Conservation (phyloP, 169 alveolate genomes). For the Cryptosporidium ubiquitum region DNA sequence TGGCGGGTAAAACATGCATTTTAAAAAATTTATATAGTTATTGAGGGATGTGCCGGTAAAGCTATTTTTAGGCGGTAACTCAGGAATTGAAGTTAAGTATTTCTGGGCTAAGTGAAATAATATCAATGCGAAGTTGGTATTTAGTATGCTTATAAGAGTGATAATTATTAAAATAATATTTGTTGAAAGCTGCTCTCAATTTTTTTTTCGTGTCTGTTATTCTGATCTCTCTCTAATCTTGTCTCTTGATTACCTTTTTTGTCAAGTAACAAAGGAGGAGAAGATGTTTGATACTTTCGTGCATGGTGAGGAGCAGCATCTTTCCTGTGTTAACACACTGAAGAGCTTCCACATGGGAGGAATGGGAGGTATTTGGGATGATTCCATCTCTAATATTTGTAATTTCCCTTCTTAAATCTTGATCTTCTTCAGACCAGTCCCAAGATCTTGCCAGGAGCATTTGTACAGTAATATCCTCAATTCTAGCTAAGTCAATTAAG, state of each 20-base stretch:
- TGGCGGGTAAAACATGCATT: background rate
- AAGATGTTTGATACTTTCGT: constrained; percentile 41
- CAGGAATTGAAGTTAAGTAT: too few species aligned
- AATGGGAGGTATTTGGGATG: background rate
- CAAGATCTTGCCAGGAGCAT: constrained; percentile 58
- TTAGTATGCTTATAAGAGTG: too few species aligned
- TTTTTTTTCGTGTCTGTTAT: too few species aligned
- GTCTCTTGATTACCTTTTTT: constrained; percentile 40
- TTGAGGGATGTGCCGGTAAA: background rate
- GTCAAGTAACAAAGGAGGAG: constrained; percentile 64
- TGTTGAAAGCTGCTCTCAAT: too few species aligned
- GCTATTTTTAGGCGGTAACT: background rate
- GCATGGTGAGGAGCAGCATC: constrained; percentile 39
- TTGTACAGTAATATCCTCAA: constrained; percentile 58
- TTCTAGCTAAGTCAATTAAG: constrained; percentile 11
- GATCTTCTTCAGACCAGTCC: constrained; percentile 66
- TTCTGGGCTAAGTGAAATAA: too few species aligned
- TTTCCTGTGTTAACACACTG: constrained; percentile 28
- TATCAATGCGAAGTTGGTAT: too few species aligned
- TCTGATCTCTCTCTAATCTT: background rate
- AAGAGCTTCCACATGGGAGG: background rate
- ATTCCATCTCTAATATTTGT: background rate
- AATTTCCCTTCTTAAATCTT: constrained; percentile 49
- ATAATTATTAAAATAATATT: too few species aligned
- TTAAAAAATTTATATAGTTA: background rate